Percentiles rank a stretch among this genome's conserved stretches.
phyloP scores from a whole-genome alignment of 164 flowering plant species.

The Tetrastigma voinierianum region DNA sequence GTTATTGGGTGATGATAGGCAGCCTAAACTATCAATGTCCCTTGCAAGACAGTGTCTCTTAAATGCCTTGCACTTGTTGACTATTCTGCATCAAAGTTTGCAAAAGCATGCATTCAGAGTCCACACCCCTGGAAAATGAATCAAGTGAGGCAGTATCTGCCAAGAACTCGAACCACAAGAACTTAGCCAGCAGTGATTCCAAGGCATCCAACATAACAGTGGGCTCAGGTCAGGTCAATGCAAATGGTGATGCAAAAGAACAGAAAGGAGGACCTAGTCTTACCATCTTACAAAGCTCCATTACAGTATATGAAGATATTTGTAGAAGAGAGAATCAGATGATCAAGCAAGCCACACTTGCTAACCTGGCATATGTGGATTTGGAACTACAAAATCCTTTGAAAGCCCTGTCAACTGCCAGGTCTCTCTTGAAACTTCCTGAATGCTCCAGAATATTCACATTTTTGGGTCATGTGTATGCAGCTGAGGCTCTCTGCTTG shows the following conservation, averaged over 20 bases:
- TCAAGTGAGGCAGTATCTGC: slow-evolving; percentile 22
- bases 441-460: slow-evolving; percentile 62
- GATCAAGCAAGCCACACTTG: slow-evolving; percentile 77
- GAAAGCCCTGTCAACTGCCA: slow-evolving; percentile 69
- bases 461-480: slow-evolving; percentile 73
- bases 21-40: slow-evolving; percentile 55
- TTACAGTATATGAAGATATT: slow-evolving; percentile 52
- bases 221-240: slow-evolving; percentile 33
- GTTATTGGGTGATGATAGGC: slow-evolving; percentile 28
- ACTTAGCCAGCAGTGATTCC: slow-evolving; percentile 28
- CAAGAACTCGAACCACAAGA: slow-evolving; percentile 43
- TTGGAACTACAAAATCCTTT: slow-evolving; percentile 72
- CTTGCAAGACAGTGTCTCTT: slow-evolving; percentile 75
- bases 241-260: slow-evolving; percentile 82
- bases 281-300: slow-evolving; percentile 49
- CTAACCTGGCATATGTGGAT: slow-evolving; percentile 76
- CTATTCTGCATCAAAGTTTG: slow-evolving; percentile 20
- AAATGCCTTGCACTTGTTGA: slow-evolving; percentile 68
- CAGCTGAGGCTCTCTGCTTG: slow-evolving; percentile 87
- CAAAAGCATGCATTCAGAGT: slow-evolving; percentile 15
- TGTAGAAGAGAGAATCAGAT: slow-evolving; percentile 54
- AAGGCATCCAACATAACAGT: slow-evolving; percentile 30
- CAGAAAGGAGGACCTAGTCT: slow-evolving; percentile 47
- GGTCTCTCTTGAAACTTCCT: slow-evolving; percentile 57
- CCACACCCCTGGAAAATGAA: slow-evolving; percentile 34